Evolutionary conservation across 1,139 yeast species (phyloP).

Genomic region (Candida tropicalis): DNA sequence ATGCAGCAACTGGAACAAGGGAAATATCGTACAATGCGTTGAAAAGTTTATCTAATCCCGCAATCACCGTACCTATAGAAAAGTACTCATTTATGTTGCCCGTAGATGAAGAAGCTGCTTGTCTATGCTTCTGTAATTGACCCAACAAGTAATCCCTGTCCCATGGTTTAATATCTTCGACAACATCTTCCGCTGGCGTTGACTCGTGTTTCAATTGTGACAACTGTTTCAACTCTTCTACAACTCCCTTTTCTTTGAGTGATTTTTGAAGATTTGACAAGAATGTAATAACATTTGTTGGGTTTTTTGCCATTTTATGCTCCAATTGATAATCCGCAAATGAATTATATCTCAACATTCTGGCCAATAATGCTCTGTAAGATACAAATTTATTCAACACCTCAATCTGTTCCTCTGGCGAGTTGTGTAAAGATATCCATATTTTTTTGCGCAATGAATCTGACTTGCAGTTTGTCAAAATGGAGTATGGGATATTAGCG

Average conservation of each 20-base stretch:
- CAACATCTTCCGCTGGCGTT: conserved; percentile 39
- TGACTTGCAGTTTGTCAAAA: conserved; percentile 61
- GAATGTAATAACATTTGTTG: conserved; percentile 74
- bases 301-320: conserved; percentile 88
- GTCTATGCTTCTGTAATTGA: conserved; percentile 20
- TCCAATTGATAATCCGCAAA: conserved; percentile 81
- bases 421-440: conserved; percentile 74
- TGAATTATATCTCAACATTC: conserved; percentile 69
- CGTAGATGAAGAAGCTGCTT: conserved; percentile 12
- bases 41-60: conserved; percentile 78
- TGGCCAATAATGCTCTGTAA: conserved; percentile 72
- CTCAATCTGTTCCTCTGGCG: conserved; percentile 59
- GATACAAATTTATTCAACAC: conserved; percentile 61
- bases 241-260: conserved; percentile 53
- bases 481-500: conserved; percentile 68
- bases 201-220: conserved; percentile 35
- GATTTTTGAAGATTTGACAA: conserved; percentile 56
- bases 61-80: conserved; percentile 84
- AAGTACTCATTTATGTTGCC: conserved; percentile 62
- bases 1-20: conserved; percentile 65
- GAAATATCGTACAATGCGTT: conserved; percentile 72
- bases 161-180: conserved; percentile 74
- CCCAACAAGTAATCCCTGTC: conserved; percentile 73
- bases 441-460: conserved; percentile 63
- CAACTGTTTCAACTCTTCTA: conserved; percentile 55